Evolutionary conservation across 352 stramenopile genomes (phyloP).

Genomic region (Phytopythium aichiense): DNA sequence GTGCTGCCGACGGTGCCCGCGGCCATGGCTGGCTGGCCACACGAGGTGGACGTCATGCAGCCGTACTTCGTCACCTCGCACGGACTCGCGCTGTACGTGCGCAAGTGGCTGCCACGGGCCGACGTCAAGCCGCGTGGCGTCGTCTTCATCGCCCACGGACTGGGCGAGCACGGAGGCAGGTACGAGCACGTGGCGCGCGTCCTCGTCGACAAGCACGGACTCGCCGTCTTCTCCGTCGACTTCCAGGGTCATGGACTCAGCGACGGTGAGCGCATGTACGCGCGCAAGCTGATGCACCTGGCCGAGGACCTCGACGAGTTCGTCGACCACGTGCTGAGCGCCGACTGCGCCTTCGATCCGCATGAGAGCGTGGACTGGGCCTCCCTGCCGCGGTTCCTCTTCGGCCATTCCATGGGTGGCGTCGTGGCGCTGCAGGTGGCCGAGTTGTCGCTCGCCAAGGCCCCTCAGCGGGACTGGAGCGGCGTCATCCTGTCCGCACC

Average conservation of each 20-base stretch:
- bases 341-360: constrained; percentile 22
- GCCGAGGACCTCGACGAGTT: constrained; percentile 54
- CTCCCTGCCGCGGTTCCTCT: constrained; percentile 42
- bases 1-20: constrained; percentile 13
- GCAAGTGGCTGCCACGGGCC: constrained; percentile 37
- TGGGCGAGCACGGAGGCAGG: constrained; percentile 45
- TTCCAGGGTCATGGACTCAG: constrained; percentile 56
- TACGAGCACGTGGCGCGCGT: constrained; percentile 46
- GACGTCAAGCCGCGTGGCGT: constrained; percentile 18
- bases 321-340: constrained; percentile 36
- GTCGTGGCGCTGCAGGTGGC: constrained; percentile 35
- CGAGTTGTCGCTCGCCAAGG: constrained; percentile 13
- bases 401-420: constrained; percentile 56
- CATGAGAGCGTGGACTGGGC: constrained; percentile 30
- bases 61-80: constrained; percentile 33
- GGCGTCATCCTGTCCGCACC: constrained; percentile 39
- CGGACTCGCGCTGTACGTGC: constrained; percentile 37
- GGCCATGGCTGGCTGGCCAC: constrained; percentile 1
- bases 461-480: constrained; percentile 22
- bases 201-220: constrained; percentile 25
- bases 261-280: constrained; percentile 56
- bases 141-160: constrained; percentile 52
- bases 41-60: constrained; percentile 15
- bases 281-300: constrained; percentile 34
- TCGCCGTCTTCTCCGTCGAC: constrained; percentile 57